phyloP scores from a whole-genome alignment of 148 eudicot genomes.

The Dysphania ambrosioides region DNA sequence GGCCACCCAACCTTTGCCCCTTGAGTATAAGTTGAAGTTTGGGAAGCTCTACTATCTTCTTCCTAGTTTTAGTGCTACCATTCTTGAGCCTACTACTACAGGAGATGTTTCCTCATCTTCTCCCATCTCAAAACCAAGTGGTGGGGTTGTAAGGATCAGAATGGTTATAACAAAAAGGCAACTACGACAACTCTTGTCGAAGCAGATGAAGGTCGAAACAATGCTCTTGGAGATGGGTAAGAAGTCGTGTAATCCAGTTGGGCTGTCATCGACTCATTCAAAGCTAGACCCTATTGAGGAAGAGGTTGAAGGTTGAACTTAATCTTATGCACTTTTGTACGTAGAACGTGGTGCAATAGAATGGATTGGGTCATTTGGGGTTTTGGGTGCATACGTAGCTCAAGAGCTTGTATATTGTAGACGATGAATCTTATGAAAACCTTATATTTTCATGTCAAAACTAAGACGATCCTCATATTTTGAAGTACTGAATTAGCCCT shows the following conservation, averaged over 20 bases:
- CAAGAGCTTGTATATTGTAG: neutral
- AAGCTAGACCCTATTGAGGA: conserved; percentile 50
- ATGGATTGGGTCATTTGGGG: neutral
- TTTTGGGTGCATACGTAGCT: neutral
- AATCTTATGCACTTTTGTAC: neutral
- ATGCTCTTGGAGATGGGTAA: conserved; percentile 20
- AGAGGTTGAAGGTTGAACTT: conserved; percentile 12
- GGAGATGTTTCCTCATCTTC: neutral
- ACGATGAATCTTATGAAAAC: neutral
- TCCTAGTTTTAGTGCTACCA: conserved; percentile 11
- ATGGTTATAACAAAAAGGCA: conserved; percentile 63
- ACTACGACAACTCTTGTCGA: conserved; percentile 42
- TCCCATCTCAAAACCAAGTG: neutral
- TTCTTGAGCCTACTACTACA: neutral
- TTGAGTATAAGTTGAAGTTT: conserved; percentile 26
- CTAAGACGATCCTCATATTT: neutral
- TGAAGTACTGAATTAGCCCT: neutral
- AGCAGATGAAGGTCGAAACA: conserved; percentile 30
- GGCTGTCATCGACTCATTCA: conserved; percentile 21
- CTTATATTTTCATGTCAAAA: neutral
- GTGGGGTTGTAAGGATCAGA: conserved; percentile 46
- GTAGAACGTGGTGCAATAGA: neutral
- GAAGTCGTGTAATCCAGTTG: conserved; percentile 1
- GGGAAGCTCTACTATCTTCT: conserved; percentile 31
- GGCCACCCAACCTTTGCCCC: conserved; percentile 35